Evolutionary conservation across 805 yeast species (phyloP).

Genomic region (Cyberlindnera mississippiensis): DNA sequence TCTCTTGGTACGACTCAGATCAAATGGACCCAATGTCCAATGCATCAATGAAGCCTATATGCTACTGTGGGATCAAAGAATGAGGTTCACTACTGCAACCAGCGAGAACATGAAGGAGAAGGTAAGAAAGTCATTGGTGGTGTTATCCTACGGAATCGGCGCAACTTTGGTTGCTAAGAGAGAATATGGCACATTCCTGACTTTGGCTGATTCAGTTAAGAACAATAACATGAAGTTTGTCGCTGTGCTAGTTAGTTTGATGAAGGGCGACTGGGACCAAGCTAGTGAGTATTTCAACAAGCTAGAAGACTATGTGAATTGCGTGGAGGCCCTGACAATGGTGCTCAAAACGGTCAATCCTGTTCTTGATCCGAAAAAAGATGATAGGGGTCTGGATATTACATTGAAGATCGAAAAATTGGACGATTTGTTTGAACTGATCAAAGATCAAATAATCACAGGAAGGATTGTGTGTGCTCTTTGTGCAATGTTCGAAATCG

Average conservation of each 20-base stretch:
- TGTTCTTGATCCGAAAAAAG: conserved; percentile 20
- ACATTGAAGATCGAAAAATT: conserved; percentile 12
- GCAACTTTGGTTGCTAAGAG: conserved; percentile 28
- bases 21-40: conserved; percentile 21
- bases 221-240: conserved; percentile 13
- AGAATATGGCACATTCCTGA: conserved; percentile 26
- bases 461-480: conserved; percentile 34
- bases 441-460: conserved; percentile 29
- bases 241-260: conserved; percentile 20
- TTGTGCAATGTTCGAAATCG: conserved; percentile 32
- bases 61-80: conserved; percentile 17
- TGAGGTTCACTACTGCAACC: not conserved
- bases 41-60: conserved; percentile 16
- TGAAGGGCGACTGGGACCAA: conserved; percentile 24
- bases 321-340: conserved; percentile 8
- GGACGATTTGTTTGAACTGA: conserved; percentile 24
- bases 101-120: not conserved
- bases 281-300: conserved; percentile 10
- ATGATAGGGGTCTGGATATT: conserved; percentile 6
- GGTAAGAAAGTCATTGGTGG: conserved; percentile 4
- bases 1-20: conserved; percentile 23
- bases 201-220: conserved; percentile 21
- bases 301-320: conserved; percentile 2
- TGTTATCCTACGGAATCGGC: conserved; percentile 21
- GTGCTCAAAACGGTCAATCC: conserved; percentile 23